Conservation (phyloP, 2,329 filamentous ascomycete genomes). For the Nemania abortiva region DNA sequence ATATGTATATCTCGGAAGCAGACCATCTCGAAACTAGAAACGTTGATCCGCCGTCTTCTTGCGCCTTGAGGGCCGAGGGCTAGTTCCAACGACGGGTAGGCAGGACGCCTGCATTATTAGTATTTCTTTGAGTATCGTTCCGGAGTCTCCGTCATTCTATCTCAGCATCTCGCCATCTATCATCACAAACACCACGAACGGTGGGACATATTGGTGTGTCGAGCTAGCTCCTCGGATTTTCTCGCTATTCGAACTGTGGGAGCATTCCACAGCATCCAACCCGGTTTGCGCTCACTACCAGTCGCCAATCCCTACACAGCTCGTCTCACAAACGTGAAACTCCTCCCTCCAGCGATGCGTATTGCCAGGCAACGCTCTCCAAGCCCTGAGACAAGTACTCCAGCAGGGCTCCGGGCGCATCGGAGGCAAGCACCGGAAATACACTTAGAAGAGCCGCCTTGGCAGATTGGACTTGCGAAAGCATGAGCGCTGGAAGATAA, state of each 20-base stretch:
- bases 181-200: background rate
- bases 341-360: background rate
- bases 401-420: background rate
- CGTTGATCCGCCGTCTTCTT: background rate
- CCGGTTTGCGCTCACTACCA: background rate
- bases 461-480: background rate
- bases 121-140: background rate
- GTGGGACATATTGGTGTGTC: background rate
- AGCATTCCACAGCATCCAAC: slow-evolving; percentile 4
- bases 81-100: background rate
- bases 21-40: slow-evolving; percentile 15
- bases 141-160: background rate
- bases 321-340: background rate
- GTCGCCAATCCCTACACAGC: background rate
- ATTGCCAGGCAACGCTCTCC: background rate
- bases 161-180: background rate
- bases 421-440: background rate
- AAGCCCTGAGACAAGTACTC: background rate
- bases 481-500: background rate
- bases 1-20: background rate
- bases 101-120: background rate
- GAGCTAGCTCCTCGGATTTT: too few relatives aligned
- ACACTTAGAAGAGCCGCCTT: slow-evolving; percentile 2
- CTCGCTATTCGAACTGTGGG: background rate
- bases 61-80: background rate